These are phyloP conservation scores for Pogostemon cablin DNA, from an alignment of 257 asterid species.

Conservation along the genomic window DNA sequence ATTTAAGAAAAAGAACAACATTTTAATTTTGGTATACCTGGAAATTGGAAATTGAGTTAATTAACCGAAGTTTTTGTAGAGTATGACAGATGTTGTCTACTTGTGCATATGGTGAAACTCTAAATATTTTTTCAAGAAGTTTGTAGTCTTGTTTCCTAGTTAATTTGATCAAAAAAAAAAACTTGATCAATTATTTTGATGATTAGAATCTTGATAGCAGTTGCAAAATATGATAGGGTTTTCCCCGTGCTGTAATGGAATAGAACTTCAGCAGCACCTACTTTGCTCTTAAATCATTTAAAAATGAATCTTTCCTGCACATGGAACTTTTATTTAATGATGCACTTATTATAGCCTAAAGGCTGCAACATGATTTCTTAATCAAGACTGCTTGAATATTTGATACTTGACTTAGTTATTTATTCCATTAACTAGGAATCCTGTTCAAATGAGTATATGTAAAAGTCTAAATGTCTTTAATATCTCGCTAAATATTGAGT, in stretches of 20 bases:
- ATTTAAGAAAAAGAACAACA: not conserved
- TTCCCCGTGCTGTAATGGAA: too few species aligned
- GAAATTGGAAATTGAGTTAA: not conserved
- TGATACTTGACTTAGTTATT: slow-evolving; percentile 1
- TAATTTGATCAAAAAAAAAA: not conserved
- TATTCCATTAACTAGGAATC: slow-evolving; percentile 4
- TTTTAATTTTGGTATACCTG: not conserved
- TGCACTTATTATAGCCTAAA: slow-evolving; percentile 2
- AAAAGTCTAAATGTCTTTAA: not conserved
- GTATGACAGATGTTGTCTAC: not conserved
- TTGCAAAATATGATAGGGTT: not conserved
- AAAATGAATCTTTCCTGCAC: not conserved
- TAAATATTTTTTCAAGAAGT: not conserved
- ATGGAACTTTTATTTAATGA: not conserved
- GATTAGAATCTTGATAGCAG: not conserved
- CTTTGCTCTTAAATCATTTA: too few species aligned
- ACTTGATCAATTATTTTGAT: not conserved
- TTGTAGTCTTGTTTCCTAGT: not conserved
- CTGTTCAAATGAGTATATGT: not conserved
- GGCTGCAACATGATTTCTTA: not conserved
- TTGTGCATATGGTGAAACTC: not conserved
- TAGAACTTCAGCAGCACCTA: too few species aligned
- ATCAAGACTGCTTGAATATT: not conserved
- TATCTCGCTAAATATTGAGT: not conserved
- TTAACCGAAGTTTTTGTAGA: too few species aligned